Evolutionary conservation across 345 rosid species (phyloP).

Genomic region (Lepidium sativum): DNA sequence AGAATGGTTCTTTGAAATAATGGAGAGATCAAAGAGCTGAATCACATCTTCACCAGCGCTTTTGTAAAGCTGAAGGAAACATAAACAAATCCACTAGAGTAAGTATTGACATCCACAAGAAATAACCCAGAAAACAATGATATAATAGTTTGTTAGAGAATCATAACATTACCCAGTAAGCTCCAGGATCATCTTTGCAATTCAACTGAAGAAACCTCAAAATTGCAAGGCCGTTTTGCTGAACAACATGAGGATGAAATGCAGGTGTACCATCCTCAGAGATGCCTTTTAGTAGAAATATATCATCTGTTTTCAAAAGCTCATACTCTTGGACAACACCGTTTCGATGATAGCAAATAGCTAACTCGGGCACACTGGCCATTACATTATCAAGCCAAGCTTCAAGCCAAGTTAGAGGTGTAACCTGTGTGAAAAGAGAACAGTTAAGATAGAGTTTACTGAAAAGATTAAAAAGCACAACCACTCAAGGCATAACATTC

Average conservation of each 20-base stretch:
- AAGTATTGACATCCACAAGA: not conserved
- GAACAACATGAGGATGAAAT: constrained; percentile 91
- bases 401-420: constrained; percentile 93
- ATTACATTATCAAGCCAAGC: constrained; percentile 98
- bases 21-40: constrained; percentile 89
- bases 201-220: constrained; percentile 89
- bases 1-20: constrained; percentile 58
- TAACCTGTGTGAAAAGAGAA: constrained; percentile 41
- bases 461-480: constrained; percentile 1
- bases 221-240: constrained; percentile 88
- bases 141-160: not conserved
- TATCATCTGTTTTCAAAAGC: constrained; percentile 90
- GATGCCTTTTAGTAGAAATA: constrained; percentile 75
- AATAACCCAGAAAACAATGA: not conserved
- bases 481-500: not conserved
- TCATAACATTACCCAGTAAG: constrained; percentile 67
- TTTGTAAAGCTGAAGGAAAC: constrained; percentile 64
- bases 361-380: constrained; percentile 98
- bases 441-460: not conserved
- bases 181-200: constrained; percentile 96
- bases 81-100: constrained; percentile 2
- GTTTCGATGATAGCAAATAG: constrained; percentile 87
- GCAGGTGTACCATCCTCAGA: constrained; percentile 95
- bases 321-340: constrained; percentile 96
- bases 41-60: constrained; percentile 88